Conservation (phyloP, 2,329 filamentous ascomycete genomes). For the Lithohypha guttulata region DNA sequence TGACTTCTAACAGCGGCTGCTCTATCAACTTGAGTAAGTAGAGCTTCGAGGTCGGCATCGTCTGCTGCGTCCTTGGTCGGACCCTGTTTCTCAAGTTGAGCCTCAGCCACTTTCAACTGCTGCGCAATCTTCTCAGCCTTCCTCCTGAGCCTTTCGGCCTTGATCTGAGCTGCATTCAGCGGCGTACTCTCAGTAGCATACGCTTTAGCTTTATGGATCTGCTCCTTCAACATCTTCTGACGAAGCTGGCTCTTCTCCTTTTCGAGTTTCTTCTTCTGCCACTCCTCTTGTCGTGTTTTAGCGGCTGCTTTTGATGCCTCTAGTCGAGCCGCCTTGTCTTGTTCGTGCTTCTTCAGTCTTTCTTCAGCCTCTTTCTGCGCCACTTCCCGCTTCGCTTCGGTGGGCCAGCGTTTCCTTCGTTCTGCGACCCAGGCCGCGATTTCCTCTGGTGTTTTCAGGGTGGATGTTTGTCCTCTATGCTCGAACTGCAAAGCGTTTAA, state of each 20-base stretch:
- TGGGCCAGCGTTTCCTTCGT: constrained; percentile 70
- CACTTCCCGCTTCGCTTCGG: constrained; percentile 52
- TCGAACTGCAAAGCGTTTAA: constrained; percentile 42
- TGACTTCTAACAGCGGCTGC: not conserved
- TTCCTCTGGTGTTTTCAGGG: constrained; percentile 50
- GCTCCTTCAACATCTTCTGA: constrained; percentile 9
- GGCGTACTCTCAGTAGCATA: not conserved
- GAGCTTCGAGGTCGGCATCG: constrained; percentile 1
- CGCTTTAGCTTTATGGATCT: constrained; percentile 9
- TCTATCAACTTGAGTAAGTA: constrained; percentile 3
- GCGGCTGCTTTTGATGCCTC: constrained; percentile 30
- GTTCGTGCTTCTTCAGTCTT: constrained; percentile 53
- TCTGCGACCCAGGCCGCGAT: constrained; percentile 72
- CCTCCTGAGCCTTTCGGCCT: constrained; percentile 11
- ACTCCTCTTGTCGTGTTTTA: constrained; percentile 33
- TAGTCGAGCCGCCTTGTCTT: constrained; percentile 43
- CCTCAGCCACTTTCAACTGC: constrained; percentile 7
- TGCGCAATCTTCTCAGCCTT: constrained; percentile 9
- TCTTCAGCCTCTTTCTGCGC: constrained; percentile 35
- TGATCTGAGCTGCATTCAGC: constrained; percentile 8
- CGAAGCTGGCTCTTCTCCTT: constrained; percentile 12
- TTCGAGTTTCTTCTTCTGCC: constrained; percentile 22
- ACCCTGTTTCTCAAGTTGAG: not conserved
- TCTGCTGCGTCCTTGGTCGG: not conserved
- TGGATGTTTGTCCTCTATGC: constrained; percentile 45